Percentiles rank a stretch among this genome's conserved stretches.
phyloP scores from a whole-genome alignment of 768 basidiomycete genomes.

The Hericium coralloides region DNA sequence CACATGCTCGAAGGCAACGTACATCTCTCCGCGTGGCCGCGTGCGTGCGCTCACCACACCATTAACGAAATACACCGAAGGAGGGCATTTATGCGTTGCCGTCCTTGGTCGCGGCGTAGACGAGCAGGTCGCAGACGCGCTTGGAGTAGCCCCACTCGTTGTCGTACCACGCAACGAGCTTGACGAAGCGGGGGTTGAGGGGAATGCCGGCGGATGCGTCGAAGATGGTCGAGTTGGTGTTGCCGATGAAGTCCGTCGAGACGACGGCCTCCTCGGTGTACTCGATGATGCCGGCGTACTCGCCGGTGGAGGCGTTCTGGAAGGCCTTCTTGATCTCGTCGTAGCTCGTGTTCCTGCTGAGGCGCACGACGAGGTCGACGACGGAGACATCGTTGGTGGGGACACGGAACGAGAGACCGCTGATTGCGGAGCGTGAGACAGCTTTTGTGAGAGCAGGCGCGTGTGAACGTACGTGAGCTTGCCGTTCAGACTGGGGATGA shows the following conservation, averaged over 20 bases:
- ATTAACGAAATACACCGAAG: background rate
- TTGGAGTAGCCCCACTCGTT: constrained; percentile 94
- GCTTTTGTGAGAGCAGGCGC: background rate
- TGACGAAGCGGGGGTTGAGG: constrained; percentile 90
- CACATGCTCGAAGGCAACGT: background rate
- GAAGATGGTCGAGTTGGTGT: constrained; percentile 79
- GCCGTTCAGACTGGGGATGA: constrained; percentile 93
- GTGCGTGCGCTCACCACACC: no score
- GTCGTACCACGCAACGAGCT: constrained; percentile 94
- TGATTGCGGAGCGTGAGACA: constrained; percentile 20
- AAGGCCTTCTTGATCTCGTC: constrained; percentile 84
- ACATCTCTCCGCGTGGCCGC: background rate
- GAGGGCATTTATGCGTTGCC: constrained; percentile 10
- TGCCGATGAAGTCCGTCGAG: constrained; percentile 87
- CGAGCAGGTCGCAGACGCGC: constrained; percentile 85
- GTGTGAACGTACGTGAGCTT: constrained; percentile 75
- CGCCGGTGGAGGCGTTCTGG: constrained; percentile 67
- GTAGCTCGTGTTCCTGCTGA: constrained; percentile 80
- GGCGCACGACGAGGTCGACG: constrained; percentile 91
- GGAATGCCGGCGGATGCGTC: constrained; percentile 90
- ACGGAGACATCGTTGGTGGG: constrained; percentile 96
- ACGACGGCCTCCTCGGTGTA: constrained; percentile 95
- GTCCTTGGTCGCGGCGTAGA: constrained; percentile 74
- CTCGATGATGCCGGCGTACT: constrained; percentile 65
- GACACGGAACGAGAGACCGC: constrained; percentile 94